phyloP scores from a whole-genome alignment of 2,329 filamentous ascomycete genomes.

The Colletotrichum sp. region DNA sequence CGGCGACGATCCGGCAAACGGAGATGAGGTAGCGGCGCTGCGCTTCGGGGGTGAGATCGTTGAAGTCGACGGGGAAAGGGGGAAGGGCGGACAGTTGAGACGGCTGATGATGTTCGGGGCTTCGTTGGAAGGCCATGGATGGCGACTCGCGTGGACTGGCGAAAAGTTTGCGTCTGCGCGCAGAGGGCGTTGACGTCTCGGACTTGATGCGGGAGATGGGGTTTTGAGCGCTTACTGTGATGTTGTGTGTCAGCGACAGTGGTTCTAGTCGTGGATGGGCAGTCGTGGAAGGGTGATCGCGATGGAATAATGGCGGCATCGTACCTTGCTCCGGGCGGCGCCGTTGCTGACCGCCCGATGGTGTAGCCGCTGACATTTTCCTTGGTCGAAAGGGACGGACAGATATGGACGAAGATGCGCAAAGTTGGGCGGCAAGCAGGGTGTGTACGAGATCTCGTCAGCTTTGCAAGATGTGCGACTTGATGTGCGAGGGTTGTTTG shows the following conservation, averaged over 20 bases:
- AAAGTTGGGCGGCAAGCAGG: background rate
- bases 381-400: background rate
- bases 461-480: background rate
- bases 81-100: background rate
- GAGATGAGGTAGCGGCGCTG: background rate
- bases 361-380: background rate
- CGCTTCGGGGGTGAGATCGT: background rate
- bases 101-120: background rate
- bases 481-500: background rate
- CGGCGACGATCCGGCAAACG: background rate
- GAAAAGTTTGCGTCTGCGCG: background rate
- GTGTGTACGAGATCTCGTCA: background rate
- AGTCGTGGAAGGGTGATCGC: background rate
- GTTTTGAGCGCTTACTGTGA: background rate
- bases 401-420: background rate
- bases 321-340: background rate
- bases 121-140: background rate
- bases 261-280: background rate
- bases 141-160: background rate
- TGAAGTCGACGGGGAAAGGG: background rate
- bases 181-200: background rate
- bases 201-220: background rate
- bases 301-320: background rate
- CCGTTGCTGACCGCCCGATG: background rate
- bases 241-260: background rate